Percentiles rank a stretch among this genome's conserved stretches.
phyloP scores from a whole-genome alignment of 257 asterid genomes.

The Prunella vulgaris region DNA sequence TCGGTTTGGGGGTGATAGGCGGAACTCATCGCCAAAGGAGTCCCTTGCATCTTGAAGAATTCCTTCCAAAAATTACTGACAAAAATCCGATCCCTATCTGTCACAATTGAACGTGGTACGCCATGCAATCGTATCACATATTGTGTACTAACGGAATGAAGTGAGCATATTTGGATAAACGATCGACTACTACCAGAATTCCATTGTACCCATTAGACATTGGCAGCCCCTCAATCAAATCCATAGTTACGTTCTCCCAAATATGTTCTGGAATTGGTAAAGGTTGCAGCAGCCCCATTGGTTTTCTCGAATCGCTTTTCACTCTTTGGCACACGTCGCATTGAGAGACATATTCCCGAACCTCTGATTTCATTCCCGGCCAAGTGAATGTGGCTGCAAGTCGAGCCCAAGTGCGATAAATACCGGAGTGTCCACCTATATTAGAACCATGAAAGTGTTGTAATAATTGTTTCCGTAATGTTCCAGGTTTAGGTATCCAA shows the following conservation, averaged over 20 bases:
- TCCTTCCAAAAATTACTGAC: background rate
- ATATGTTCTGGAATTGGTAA: background rate
- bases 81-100: background rate
- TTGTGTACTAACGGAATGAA: background rate
- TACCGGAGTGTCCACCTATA: background rate
- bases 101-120: background rate
- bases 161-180: background rate
- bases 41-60: background rate
- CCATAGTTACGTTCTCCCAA: constrained; percentile 12
- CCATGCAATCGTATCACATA: too few species aligned
- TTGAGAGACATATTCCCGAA: background rate
- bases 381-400: background rate
- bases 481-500: too few species aligned
- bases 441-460: background rate
- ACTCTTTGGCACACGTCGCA: background rate
- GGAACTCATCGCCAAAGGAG: background rate
- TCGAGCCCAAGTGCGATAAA: background rate
- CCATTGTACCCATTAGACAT: background rate
- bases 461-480: too few species aligned
- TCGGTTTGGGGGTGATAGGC: too few species aligned
- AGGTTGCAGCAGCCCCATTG: background rate
- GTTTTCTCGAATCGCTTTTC: background rate
- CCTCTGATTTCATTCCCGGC: background rate
- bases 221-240: constrained; percentile 1
- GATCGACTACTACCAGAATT: background rate